Base-by-base conservation (phyloP, 768 basidiomycete genomes). In the Hericium alpestre region DNA sequence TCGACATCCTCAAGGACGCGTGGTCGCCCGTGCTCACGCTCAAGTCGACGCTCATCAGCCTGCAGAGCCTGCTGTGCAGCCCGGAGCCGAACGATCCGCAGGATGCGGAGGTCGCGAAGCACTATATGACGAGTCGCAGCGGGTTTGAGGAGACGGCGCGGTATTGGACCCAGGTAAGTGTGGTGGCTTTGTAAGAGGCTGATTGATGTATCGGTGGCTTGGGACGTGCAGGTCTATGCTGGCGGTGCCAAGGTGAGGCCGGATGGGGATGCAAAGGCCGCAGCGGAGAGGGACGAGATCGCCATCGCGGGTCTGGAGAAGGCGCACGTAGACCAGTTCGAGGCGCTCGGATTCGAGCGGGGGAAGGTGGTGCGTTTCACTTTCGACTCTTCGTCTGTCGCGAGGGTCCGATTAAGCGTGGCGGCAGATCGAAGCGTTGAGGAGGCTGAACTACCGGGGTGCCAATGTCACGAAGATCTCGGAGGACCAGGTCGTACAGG, bases 31-130 rank as follows among this genome's bases (percentile, higher is more conserved):
- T 97, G 37, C 80, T 96, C 57, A 96, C 94, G 1, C 85, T 98
- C 67, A 97, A 96, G 70, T 93, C 91, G 46, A 97, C 95, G 1
- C 74, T 98, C 65, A 94, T 98, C 68, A 94, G 92, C 2, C 79
- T 98, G 13, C 95, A 97, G 69, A 91, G 89, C 40, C 77, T 97
- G 22, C 77, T 98, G 16, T 95, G 93, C 70, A 88, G 86, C 9
- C 95, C 95, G 0, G 93, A 96, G 67, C 94, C 95, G 8, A 90
- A 88, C 61, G 95, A 97, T 67, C 95, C 94, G 0, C 94, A 97
- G 72, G 95, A 98, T 66, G 95, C 94, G 0, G 93, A 98, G 72
- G 94, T 98, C 11, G 94, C 94, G 12, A 97, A 96, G 69, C 95
- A 96, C 67, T 98, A 90, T 65, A 87, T 90, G 70, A 91, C 93